These are phyloP conservation scores for Discostella pseudostelligera DNA, from an alignment of 108 stramenopile genomes.

Conservation along the genomic window DNA sequence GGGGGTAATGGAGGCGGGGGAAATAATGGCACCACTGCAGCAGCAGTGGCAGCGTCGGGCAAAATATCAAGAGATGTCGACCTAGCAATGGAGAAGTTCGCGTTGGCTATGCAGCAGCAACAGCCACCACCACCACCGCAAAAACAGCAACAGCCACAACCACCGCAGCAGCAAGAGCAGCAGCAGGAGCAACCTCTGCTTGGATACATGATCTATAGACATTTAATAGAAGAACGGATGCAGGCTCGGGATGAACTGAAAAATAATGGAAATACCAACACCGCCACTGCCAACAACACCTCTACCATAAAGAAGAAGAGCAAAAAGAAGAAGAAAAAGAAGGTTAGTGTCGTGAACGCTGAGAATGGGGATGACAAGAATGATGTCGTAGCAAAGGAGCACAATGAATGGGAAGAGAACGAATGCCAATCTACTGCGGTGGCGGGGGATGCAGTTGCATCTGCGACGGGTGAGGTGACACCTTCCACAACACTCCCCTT, in stretches of 20 bases:
- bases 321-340: conserved; percentile 23
- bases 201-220: conserved; percentile 10
- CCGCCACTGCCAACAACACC: background rate
- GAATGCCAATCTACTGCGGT: background rate
- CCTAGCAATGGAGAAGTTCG: too few relatives aligned
- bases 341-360: background rate
- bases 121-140: background rate
- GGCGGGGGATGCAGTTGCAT: background rate
- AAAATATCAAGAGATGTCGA: background rate
- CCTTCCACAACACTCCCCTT: too few relatives aligned
- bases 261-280: background rate
- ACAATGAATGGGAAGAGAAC: background rate
- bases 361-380: background rate
- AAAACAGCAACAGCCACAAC: background rate
- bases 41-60: background rate
- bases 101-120: background rate
- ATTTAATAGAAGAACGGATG: conserved; percentile 13
- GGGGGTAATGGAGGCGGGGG: background rate
- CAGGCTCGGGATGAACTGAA: background rate
- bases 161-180: background rate
- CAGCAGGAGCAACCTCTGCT: conserved; percentile 12
- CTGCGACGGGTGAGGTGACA: background rate
- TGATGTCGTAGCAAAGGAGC: background rate
- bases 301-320: conserved; percentile 11
- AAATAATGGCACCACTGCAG: background rate